Evolutionary conservation across 306 rosid species (phyloP).

Genomic region (Quercus suber): DNA sequence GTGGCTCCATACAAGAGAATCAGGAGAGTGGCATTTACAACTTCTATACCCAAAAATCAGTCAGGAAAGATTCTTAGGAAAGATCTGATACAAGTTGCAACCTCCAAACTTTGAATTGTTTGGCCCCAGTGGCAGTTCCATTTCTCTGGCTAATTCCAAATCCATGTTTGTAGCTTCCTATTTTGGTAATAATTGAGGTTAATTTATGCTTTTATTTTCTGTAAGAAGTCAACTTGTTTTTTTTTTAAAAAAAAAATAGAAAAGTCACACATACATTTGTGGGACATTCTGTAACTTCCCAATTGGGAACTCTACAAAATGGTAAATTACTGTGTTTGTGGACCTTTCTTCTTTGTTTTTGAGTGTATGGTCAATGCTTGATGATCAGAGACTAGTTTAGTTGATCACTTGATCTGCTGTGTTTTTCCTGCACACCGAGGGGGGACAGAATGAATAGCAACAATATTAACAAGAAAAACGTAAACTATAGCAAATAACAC

Average conservation of each 20-base stretch:
- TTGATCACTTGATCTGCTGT: neutral
- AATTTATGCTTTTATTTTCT: neutral
- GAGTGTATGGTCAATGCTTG: too few species aligned
- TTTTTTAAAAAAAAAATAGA: neutral
- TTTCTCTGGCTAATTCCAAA: neutral
- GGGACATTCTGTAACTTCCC: neutral
- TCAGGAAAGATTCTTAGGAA: constrained; percentile 95
- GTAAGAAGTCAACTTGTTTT: neutral
- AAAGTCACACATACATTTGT: neutral
- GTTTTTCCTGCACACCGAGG: neutral
- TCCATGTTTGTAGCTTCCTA: neutral
- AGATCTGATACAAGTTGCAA: constrained; percentile 82
- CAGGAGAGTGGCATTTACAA: constrained; percentile 72
- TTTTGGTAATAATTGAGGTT: neutral
- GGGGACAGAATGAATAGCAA: neutral
- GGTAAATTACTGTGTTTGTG: too few species aligned
- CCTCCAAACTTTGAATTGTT: constrained; percentile 57
- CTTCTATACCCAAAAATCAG: constrained; percentile 79
- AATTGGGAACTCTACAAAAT: neutral
- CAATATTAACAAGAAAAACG: neutral
- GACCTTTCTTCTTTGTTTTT: too few species aligned
- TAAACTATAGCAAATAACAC: neutral
- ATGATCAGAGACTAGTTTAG: neutral
- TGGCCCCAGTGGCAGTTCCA: neutral
- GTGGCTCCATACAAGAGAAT: constrained; percentile 91